Evolutionary conservation across 176 grass and related monocot species (phyloP).

Genomic region (Avena eriantha): DNA sequence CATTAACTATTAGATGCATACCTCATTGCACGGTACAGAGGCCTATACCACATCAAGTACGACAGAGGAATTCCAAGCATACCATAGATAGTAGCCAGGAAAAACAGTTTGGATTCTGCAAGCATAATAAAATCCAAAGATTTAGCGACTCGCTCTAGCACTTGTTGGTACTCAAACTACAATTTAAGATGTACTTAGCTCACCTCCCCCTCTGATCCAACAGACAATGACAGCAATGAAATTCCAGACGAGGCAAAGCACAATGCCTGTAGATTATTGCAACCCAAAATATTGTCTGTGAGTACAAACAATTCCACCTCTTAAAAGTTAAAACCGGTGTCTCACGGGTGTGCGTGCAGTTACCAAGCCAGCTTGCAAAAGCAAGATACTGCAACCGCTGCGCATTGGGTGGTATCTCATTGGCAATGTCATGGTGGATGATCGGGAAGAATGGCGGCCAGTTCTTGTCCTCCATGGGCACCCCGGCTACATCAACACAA

Average conservation of each 20-base stretch:
- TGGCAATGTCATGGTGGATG: conserved; percentile 91
- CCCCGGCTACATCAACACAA: conserved; percentile 47
- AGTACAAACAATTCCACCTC: conserved; percentile 17
- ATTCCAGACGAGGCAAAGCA: conserved; percentile 89
- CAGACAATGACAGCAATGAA: conserved; percentile 86
- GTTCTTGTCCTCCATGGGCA: conserved; percentile 81
- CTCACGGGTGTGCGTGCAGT: neutral
- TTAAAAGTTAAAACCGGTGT: conserved; percentile 5
- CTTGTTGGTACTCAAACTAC: neutral
- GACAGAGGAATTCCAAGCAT: conserved; percentile 86
- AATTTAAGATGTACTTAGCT: conserved; percentile 24
- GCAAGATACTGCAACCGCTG: conserved; percentile 89
- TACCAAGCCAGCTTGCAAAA: conserved; percentile 89
- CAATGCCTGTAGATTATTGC: conserved; percentile 67
- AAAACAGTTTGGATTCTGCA: conserved; percentile 90
- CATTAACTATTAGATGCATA: conserved; percentile 21
- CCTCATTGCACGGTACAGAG: conserved; percentile 95
- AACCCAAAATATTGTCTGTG: conserved; percentile 3
- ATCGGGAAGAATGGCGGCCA: conserved; percentile 89
- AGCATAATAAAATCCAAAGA: conserved; percentile 10
- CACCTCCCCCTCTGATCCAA: conserved; percentile 97
- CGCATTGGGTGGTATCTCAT: conserved; percentile 86
- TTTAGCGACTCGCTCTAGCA: conserved; percentile 29
- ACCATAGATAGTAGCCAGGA: conserved; percentile 88
- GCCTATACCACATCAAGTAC: conserved; percentile 94